Conservation (phyloP, 805 yeast species). For the Saccharomycopsis javanensis region DNA sequence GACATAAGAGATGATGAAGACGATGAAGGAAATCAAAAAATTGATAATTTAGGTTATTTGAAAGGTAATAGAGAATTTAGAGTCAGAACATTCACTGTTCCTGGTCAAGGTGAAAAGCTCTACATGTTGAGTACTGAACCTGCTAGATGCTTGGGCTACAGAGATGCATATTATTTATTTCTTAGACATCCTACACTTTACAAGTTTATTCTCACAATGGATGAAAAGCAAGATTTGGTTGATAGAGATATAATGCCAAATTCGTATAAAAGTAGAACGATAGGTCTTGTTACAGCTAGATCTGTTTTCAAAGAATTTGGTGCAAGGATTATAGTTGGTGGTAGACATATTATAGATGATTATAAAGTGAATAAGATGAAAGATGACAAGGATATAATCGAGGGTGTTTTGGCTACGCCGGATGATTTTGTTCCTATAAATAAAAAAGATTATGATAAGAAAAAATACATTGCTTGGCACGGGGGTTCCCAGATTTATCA, state of each 20-base stretch:
- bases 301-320: constrained; percentile 91
- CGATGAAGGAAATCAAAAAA: constrained; percentile 51
- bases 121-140: constrained; percentile 95
- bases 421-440: constrained; percentile 37
- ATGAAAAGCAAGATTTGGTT: constrained; percentile 78
- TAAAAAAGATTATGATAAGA: constrained; percentile 33
- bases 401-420: constrained; percentile 61
- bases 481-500: constrained; percentile 34
- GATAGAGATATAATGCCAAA: constrained; percentile 75
- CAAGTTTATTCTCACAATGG: constrained; percentile 65
- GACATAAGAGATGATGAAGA: constrained; percentile 57
- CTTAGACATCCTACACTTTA: constrained; percentile 65
- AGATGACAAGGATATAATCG: constrained; percentile 40
- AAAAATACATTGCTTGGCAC: constrained; percentile 42
- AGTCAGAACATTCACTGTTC: constrained; percentile 57
- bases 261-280: constrained; percentile 83
- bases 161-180: constrained; percentile 69
- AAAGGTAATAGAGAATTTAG: constrained; percentile 57
- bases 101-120: constrained; percentile 51
- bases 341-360: constrained; percentile 75
- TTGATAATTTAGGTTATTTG: constrained; percentile 48
- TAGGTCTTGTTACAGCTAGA: constrained; percentile 85
- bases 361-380: constrained; percentile 58
- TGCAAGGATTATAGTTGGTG: constrained; percentile 69
- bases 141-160: constrained; percentile 86